Percentiles rank a stretch among this genome's conserved stretches.
phyloP scores from a whole-genome alignment of 768 basidiomycete species.

The Boletus tylopilopsis region DNA sequence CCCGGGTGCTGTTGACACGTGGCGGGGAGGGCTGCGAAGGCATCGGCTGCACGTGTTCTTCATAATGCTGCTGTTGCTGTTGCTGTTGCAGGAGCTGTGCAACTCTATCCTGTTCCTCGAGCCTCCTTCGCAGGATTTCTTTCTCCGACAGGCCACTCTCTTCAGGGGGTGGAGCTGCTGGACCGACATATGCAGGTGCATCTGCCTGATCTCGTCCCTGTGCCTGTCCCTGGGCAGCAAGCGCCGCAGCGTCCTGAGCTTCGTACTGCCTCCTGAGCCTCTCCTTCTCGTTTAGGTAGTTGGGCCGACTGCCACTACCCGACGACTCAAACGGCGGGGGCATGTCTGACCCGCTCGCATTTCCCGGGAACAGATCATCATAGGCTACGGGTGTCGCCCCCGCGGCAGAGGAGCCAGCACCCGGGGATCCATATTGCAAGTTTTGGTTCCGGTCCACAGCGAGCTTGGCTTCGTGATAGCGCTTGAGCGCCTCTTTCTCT shows the following conservation, averaged over 20 bases:
- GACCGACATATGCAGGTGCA: constrained; percentile 24
- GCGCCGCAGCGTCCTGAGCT: constrained; percentile 58
- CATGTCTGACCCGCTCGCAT: constrained; percentile 30
- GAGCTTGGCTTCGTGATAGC: constrained; percentile 67
- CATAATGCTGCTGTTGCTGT: constrained; percentile 15
- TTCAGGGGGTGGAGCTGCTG: constrained; percentile 21
- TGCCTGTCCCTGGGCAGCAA: constrained; percentile 19
- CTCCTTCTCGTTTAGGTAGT: constrained; percentile 63
- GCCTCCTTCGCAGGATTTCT: constrained; percentile 51
- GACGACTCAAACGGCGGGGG: constrained; percentile 55
- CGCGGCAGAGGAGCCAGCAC: constrained; percentile 13
- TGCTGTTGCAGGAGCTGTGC: constrained; percentile 25
- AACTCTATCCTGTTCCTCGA: constrained; percentile 52
- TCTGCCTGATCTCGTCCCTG: constrained; percentile 9
- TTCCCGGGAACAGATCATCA: constrained; percentile 53
- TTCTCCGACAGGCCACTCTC: constrained; percentile 45
- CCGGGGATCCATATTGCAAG: constrained; percentile 21
- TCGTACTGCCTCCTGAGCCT: constrained; percentile 60
- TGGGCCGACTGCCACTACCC: constrained; percentile 33
- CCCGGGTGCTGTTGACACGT: constrained; percentile 25
- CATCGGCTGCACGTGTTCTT: constrained; percentile 1
- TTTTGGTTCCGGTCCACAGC: constrained; percentile 64
- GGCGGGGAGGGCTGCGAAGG: constrained; percentile 26
- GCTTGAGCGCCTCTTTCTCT: constrained; percentile 67
- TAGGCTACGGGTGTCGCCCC: constrained; percentile 52